Evolutionary conservation across 2,329 filamentous ascomycete species (phyloP).

Genomic region (Curvularia hawaiiensis): DNA sequence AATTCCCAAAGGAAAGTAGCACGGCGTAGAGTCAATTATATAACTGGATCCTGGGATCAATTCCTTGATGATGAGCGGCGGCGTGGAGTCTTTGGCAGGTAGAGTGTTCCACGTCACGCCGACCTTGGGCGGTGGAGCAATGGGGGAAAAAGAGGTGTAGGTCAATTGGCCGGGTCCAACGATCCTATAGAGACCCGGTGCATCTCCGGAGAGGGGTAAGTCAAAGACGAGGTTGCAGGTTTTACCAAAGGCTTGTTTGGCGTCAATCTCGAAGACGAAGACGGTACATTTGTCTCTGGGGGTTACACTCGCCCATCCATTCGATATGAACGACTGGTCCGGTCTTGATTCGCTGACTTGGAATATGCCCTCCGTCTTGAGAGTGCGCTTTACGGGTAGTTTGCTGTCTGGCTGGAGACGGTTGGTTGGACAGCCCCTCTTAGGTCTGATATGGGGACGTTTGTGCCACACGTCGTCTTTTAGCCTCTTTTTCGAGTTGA

Average conservation of each 20-base stretch:
- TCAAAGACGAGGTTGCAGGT: slow-evolving; percentile 41
- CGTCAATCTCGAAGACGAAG: slow-evolving; percentile 36
- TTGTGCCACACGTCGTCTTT: too few species aligned
- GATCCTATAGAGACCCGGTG: neutral
- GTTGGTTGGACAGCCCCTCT: slow-evolving; percentile 24
- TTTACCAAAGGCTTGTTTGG: slow-evolving; percentile 28
- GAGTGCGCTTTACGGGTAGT: slow-evolving; percentile 23
- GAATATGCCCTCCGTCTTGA: slow-evolving; percentile 28
- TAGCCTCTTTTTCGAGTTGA: too few species aligned
- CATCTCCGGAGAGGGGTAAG: slow-evolving; percentile 19
- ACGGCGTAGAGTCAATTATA: slow-evolving; percentile 29
- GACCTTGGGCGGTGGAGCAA: slow-evolving; percentile 23
- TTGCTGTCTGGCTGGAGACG: slow-evolving; percentile 26
- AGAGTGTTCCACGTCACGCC: slow-evolving; percentile 33
- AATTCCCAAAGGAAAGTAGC: slow-evolving; percentile 23
- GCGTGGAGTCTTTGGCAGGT: slow-evolving; percentile 24
- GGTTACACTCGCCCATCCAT: slow-evolving; percentile 27
- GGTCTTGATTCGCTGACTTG: slow-evolving; percentile 30
- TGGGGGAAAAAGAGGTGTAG: slow-evolving; percentile 32
- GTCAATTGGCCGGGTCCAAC: slow-evolving; percentile 28
- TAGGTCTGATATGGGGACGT: too few species aligned
- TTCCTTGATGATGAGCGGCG: slow-evolving; percentile 23
- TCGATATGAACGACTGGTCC: slow-evolving; percentile 24
- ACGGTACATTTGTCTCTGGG: slow-evolving; percentile 39
- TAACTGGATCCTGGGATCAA: slow-evolving; percentile 33